Evolutionary conservation across 2,329 filamentous ascomycete species (phyloP).

Genomic region (Penicillium palitans): DNA sequence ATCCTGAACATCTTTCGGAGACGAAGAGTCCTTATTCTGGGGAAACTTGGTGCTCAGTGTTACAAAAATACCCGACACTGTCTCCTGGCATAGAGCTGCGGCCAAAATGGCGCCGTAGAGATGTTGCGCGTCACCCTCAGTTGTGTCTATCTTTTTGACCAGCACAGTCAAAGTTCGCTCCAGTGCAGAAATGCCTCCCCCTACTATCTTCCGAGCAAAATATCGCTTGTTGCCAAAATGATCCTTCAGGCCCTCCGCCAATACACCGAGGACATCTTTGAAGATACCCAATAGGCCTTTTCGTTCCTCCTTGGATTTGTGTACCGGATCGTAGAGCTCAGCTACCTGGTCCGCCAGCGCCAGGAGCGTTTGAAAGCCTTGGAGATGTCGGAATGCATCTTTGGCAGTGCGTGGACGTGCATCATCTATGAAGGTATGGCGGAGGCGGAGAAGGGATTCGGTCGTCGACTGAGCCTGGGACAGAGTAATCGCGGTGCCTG

Average conservation of each 20-base stretch:
- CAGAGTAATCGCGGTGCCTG: conserved; percentile 31
- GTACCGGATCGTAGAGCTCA: conserved; percentile 69
- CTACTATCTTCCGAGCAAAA: conserved; percentile 74
- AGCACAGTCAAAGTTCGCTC: conserved; percentile 68
- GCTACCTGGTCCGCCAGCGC: conserved; percentile 68
- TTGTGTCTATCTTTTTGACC: conserved; percentile 56
- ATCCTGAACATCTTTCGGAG: conserved; percentile 26
- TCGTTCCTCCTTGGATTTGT: conserved; percentile 61
- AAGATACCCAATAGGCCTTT: conserved; percentile 70
- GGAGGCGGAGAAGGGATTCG: conserved; percentile 63
- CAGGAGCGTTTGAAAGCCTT: conserved; percentile 75
- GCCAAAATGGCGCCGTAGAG: conserved; percentile 80
- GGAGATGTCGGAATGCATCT: conserved; percentile 79
- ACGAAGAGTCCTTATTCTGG: conserved; percentile 12
- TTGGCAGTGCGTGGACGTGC: conserved; percentile 56
- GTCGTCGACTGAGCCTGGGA: conserved; percentile 47
- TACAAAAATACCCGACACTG: conserved; percentile 67
- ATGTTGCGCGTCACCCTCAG: conserved; percentile 64
- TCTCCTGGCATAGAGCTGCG: conserved; percentile 77
- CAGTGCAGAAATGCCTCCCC: conserved; percentile 75
- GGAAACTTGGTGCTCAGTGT: conserved; percentile 36
- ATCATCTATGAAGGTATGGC: conserved; percentile 62
- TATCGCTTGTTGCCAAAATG: conserved; percentile 87
- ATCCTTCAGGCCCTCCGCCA: conserved; percentile 72
- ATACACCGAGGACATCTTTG: conserved; percentile 55